Base-by-base conservation (phyloP, 306 rosid species). In the Pterocarpus macrocarpus region DNA sequence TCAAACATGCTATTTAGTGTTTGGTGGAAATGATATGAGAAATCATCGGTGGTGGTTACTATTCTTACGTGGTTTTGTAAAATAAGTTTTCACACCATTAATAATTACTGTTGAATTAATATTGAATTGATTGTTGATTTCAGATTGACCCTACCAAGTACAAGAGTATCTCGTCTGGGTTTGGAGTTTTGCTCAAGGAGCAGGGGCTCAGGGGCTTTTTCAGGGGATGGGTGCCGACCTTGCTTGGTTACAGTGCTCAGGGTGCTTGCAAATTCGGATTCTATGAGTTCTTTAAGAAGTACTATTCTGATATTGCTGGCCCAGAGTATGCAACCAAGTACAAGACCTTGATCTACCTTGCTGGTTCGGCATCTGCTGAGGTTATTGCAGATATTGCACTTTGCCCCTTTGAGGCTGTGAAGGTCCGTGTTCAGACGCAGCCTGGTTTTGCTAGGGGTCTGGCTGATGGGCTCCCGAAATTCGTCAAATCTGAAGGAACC, bases 331-430 rank as follows among this genome's bases (percentile, higher is more conserved):
- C 99, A n/a, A 59, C 86, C 82, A 96, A 96, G 86, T 93, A 94
- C 97, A 96, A 96, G 92, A 94, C 98, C 50, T 84, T 96, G 89
- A 92, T 96, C 84, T 96, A 96, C 87, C 99, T 96, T 75, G 98
- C 99, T 78, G 97, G 97, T 84, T 96, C 99, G 3, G 98, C 98
- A 8, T 96, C 99, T 64, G 99, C 99, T 0, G 99, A 96, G 92
- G 87, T 93, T 68, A 93, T 96, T 77, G 99, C 99, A 0, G 99
- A 93, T 84, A 0, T 96, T 86, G 99, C 95, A 1, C 97, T 96
- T 64, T 96, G 97, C 90, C 99, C 99, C 39, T 86, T 96, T 1
- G 99, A 96, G 87, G 99, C 98, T 2, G 99, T 96, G 70, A 96
- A 96, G 86, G 98, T 96, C 53, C 92, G 98, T 16, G 98, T 96